Evolutionary conservation across 306 rosid genomes (phyloP), one percentile per base, ranked within the genome.

Genomic region (Medicago arabica): DNA sequence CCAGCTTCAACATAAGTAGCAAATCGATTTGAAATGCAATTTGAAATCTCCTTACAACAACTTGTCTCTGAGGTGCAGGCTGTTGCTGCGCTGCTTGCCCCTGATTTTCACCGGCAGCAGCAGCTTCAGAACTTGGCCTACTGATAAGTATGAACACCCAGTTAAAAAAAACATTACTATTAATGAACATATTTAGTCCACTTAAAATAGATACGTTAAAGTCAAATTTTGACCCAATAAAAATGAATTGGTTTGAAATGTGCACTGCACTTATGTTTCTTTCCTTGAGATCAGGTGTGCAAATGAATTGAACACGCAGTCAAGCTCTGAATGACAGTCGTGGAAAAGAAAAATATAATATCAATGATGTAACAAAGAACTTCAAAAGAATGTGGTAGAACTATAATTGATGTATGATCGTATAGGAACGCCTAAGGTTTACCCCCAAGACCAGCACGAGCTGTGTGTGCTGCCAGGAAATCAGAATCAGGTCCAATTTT

Each of bases 11-110:
- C 82, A 95, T 92, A 59, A 95, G 97, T 72, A 92, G 69, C 81
- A 91, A 81, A 85, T 95, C 99, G 74, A 95, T 89, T 86, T 89
- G 99, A 84, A 95, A 85, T 28, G 95, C 96, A 79, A 95, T 89
- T 63, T 90, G 99, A 83, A 95, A 95, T 72, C 97, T 89, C 85
- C 97, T 86, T 1, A 86, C 88, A 71, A 89, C 88, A 67, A 91
- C 91, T 80, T 86, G 96, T 86, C 99, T 89, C 78, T 92, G 97
- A 69, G 90, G 90, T 43, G 82, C 96, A 74, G 88, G 88, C 69
- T 79, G 89, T 71, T 87, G 91, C 81, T 46, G 51, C n/a, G 78
- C 97, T 41, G 79, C 88, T 85, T 88, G 97, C 75, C 89, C 93
- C 58, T 80, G 91, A 79, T 86, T 92, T 83, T 90, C 97, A 11